A percentile compares a stretch with the other conserved stretches of the same genome.
Conservation (phyloP, 345 rosid species). For the Alliaria petiolata region DNA sequence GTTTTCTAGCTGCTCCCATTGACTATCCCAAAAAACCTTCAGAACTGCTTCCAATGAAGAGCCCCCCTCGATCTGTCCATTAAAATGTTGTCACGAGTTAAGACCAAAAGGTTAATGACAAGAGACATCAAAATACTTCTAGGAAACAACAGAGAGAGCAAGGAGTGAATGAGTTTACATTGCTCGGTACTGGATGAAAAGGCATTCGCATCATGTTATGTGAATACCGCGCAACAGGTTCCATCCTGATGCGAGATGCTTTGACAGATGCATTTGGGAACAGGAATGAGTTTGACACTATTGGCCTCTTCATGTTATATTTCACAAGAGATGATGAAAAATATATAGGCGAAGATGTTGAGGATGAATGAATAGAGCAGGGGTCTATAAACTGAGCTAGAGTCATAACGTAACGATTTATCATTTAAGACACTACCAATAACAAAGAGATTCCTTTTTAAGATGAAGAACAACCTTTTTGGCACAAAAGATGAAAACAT, state of each 20-base stretch:
- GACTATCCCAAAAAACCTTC: conserved; percentile 10
- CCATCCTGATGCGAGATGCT: not conserved
- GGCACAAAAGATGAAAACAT: not conserved
- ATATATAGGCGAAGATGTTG: not conserved
- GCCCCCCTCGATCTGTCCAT: not conserved
- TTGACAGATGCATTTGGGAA: not conserved
- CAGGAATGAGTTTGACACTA: not conserved
- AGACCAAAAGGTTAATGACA: not conserved
- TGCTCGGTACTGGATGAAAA: not conserved
- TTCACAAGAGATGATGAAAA: not conserved
- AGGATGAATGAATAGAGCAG: not conserved
- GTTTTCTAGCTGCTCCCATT: not conserved
- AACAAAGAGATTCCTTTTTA: conserved; percentile 3
- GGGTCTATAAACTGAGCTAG: not conserved
- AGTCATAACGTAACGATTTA: not conserved
- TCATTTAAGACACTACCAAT: conserved; percentile 6
- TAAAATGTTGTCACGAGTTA: not conserved
- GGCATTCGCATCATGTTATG: not conserved
- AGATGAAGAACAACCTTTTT: not conserved
- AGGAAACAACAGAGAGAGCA: not conserved
- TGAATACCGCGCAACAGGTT: not conserved
- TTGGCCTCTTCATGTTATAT: conserved; percentile 2
- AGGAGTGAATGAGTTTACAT: not conserved
- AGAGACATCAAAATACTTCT: not conserved
- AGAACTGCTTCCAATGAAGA: not conserved